Evolutionary conservation across 1,284 basidiomycete species (phyloP).

Genomic region (Tetrapyrgos nigripes): DNA sequence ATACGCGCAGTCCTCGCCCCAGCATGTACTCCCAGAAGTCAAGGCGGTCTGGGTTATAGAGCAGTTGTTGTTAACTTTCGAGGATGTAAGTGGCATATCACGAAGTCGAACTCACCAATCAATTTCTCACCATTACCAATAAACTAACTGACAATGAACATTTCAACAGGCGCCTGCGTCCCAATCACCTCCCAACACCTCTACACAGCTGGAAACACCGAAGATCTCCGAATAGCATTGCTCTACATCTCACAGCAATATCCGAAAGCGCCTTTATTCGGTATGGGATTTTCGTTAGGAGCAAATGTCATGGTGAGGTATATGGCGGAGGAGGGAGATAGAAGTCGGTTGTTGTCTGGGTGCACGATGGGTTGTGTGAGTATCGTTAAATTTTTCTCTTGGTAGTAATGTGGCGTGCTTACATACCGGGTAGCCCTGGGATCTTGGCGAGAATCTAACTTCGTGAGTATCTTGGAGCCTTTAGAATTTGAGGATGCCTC

Average conservation of each 20-base stretch:
- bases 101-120: background rate
- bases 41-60: conserved; percentile 87
- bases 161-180: conserved; percentile 85
- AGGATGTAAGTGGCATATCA: conserved; percentile 71
- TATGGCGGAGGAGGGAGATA: conserved; percentile 83
- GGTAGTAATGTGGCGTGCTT: too few species aligned
- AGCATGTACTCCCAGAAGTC: conserved; percentile 67
- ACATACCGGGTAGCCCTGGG: too few species aligned
- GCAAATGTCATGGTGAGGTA: conserved; percentile 94
- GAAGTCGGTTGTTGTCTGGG: conserved; percentile 77
- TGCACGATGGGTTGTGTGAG: conserved; percentile 84
- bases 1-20: conserved; percentile 82
- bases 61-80: conserved; percentile 92
- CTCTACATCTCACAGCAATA: conserved; percentile 79
- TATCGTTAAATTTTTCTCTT: conserved; percentile 16
- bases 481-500: too few species aligned
- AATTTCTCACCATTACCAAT: background rate
- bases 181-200: conserved; percentile 83
- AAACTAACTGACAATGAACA: background rate
- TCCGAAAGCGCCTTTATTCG: conserved; percentile 84
- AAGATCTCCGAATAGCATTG: conserved; percentile 85
- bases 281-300: conserved; percentile 93
- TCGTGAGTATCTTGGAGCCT: too few species aligned
- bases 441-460: too few species aligned
- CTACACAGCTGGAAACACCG: conserved; percentile 88